Base-by-base conservation (phyloP, 1,284 basidiomycete genomes). In the Ustilago lituana region DNA sequence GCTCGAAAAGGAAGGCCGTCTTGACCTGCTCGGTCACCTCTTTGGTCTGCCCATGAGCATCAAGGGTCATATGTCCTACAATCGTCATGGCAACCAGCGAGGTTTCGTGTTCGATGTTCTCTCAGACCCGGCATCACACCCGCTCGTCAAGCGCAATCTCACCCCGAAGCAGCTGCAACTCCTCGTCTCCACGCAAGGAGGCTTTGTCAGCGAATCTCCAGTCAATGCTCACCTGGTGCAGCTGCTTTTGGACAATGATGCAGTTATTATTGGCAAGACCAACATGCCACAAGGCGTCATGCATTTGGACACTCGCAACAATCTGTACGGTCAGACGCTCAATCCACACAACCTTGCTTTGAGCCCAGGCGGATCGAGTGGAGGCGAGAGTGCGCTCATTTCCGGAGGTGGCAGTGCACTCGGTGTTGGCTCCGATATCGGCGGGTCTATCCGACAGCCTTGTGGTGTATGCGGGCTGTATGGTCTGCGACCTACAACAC, bases 231-330 rank as follows among this genome's bases (percentile, higher is more conserved):
- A 54, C 38, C 23, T 71, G 8, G 71, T 64, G 1, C 11, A 27
- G 12, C 29, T 61, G 24, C 47, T 76, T 2, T 48, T 67, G 2
- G 43, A 58, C 4, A 52, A 55, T 20, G 74, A 70, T 29, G 71
- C 60, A 1, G 62, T 76, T 17, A 65, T 76, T 40, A 48, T 68
- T 19, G 55, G 51, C 40, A 76, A 76, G 56, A 76, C 74, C 11
- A 67, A 58, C 22, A 74, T 76, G 73, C 73, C 74, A 0, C 68
- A 74, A 41, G 63, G 60, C n/a, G 38, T 77, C 24, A 75, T 77
- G 74, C 73, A 75, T 33, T 52, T 77, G 19, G 74, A 77, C 20
- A 72, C 71, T 4, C 32, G 51, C 7, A 70, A 43, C 60, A 68
- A 70, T 32, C 41, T 73, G 15, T 71, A 68, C 38, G 75, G 75